Evolutionary conservation across 2,329 filamentous ascomycete species (phyloP), one percentile per base, ranked within the genome.

Genomic region (Pseudogymnoascus sp.): DNA sequence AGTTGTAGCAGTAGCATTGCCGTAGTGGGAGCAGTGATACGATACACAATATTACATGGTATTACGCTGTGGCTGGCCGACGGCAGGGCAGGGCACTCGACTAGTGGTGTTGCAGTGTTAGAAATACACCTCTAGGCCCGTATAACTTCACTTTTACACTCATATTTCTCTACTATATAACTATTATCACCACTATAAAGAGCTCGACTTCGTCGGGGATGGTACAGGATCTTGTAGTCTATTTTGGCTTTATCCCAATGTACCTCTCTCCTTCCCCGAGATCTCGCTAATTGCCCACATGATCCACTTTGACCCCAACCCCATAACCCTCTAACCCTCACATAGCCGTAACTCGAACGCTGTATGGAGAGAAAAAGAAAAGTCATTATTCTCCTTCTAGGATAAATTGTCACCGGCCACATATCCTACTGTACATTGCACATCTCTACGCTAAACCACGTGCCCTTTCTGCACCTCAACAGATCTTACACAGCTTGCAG

Each of bases 221-320:
- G 14, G 43, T 49, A 49, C 43, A 6, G 6, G 11, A 7, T 12
- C 18, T 49, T 28, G 43, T 49, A 49, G 43, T 53, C 43, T 28
- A 53, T 53, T 53, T 53, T 53, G 43, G 43, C 43, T 31, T 53
- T 16, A 14, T 4, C 12, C 5, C 23, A 3, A 53, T 53, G 43
- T 53, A 53, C 28, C 28, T 31, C 28, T 31, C 28, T 31, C 43
- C 43, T n/a, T 53, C 43, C 23, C 23, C 18, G 7, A 16, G 43
- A 53, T 53, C 43, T 53, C 43, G 43, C 43, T 53, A 43, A 28
- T 16, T 53, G 43, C 43, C 43, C 43, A 53, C 43, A 25, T n/a
- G 43, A 53, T 53, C 43, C 43, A 53, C 43, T 31, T 28, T 53
- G 43, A 28, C 43, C 28, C 28, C 28, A 31, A 9, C 21, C 37